A percentile compares a stretch with the other conserved stretches of the same genome.
These are phyloP conservation scores for Ceratocystis eucalypticola DNA, from an alignment of 2,329 filamentous ascomycete genomes.

Conservation along the genomic window DNA sequence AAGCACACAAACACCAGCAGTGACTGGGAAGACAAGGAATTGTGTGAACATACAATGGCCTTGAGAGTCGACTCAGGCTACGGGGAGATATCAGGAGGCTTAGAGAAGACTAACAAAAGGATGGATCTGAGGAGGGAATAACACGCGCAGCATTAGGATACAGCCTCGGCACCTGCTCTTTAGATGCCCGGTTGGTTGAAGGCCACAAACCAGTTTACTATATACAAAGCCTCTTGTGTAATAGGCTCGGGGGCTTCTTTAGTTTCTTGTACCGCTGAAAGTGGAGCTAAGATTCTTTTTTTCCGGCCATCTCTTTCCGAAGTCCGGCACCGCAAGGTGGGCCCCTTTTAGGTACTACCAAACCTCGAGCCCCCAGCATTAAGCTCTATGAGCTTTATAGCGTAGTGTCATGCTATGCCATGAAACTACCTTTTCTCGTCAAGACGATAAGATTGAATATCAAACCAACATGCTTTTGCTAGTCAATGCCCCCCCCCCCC, in stretches of 20 bases:
- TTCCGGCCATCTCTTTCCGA: background rate
- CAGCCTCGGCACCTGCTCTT: too few species aligned
- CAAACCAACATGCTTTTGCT: too few species aligned
- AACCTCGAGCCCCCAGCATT: background rate
- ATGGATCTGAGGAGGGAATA: background rate
- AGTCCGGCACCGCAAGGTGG: background rate
- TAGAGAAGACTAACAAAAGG: background rate
- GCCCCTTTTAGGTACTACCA: background rate
- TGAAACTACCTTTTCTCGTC: background rate
- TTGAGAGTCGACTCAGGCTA: conserved; percentile 17
- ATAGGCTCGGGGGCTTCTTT: background rate
- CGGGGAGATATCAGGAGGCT: background rate
- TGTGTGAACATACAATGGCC: conserved; percentile 2
- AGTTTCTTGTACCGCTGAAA: background rate
- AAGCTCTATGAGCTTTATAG: background rate
- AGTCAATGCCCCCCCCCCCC: too few species aligned
- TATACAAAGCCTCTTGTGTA: too few species aligned
- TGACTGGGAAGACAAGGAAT: background rate
- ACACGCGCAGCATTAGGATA: too few species aligned
- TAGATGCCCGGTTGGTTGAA: too few species aligned
- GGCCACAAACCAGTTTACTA: too few species aligned
- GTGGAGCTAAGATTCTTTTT: background rate
- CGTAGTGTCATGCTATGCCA: too few species aligned
- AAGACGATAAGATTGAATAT: background rate
- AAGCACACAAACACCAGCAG: background rate